These are phyloP conservation scores for Plicaturopsis crispa DNA, from an alignment of 768 basidiomycete genomes.

Conservation along the genomic window DNA sequence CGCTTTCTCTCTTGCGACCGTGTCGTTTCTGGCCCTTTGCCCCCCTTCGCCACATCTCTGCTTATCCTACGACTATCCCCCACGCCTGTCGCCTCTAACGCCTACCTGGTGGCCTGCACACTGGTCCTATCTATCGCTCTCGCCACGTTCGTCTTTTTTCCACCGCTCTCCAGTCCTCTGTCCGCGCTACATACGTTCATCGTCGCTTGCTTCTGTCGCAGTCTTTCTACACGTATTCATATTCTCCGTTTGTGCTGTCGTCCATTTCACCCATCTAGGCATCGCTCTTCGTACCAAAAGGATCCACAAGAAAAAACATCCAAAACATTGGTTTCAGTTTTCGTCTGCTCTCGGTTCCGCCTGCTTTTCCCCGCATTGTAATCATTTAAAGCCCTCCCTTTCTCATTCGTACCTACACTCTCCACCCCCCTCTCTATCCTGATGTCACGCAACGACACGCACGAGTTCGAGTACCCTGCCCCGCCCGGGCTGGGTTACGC, in stretches of 20 bases:
- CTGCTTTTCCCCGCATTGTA: conserved; percentile 5
- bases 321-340: too few species aligned
- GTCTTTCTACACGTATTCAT: too few species aligned
- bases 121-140: conserved; percentile 17
- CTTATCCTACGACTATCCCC: conserved; percentile 5
- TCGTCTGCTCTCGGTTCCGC: background rate
- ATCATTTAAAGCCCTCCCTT: conserved; percentile 1
- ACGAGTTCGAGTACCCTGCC: conserved; percentile 28
- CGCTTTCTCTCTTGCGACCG: conserved; percentile 2
- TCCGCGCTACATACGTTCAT: too few species aligned
- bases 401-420: background rate
- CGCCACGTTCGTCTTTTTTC: conserved; percentile 12
- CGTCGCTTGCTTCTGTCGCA: conserved; percentile 15
- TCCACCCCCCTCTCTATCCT: background rate
- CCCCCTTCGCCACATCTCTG: conserved; percentile 4
- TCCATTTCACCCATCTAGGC: conserved; percentile 23
- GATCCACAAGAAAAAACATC: conserved; percentile 1
- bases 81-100: too few species aligned
- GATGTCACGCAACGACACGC: conserved; percentile 39
- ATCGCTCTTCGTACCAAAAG: conserved; percentile 9
- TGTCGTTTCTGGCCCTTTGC: conserved; percentile 14
- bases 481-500: conserved; percentile 21
- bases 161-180: too few species aligned
- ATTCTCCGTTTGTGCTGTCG: conserved; percentile 17
- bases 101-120: background rate